These are phyloP conservation scores for Neocallimastix lanati DNA, from an alignment of 192 early-diverging fungal species.

Conservation along the genomic window DNA sequence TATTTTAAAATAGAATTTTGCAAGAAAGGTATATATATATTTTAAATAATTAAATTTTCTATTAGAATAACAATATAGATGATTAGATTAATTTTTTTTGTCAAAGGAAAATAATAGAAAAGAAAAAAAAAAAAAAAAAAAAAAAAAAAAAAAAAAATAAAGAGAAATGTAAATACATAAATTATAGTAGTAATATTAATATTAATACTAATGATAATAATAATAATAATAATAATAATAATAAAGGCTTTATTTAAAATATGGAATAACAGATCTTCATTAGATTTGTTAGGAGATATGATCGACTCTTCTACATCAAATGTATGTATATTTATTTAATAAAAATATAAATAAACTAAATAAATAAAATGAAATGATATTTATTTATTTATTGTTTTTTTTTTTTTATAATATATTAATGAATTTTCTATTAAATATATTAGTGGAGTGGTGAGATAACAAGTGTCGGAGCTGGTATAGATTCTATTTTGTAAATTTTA, in stretches of 20 bases:
- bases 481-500: constrained; percentile 46
- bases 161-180: too few species aligned
- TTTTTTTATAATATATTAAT: constrained; percentile 1
- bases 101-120: too few species aligned
- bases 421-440: constrained; percentile 2
- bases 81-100: too few species aligned
- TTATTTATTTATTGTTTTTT: background rate
- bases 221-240: constrained; percentile 8
- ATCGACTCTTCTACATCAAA: constrained; percentile 17
- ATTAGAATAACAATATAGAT: too few species aligned
- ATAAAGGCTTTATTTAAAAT: constrained; percentile 48
- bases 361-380: too few species aligned
- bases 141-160: too few species aligned
- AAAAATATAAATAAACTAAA: constrained; percentile 27
- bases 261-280: constrained; percentile 56
- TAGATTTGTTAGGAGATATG: constrained; percentile 67
- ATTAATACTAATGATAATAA: too few species aligned
- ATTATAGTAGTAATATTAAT: background rate
- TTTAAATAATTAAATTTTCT: too few species aligned
- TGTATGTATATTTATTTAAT: background rate
- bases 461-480: constrained; percentile 74
- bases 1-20: constrained; percentile 4
- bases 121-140: too few species aligned
- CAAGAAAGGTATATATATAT: constrained; percentile 4
- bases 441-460: constrained; percentile 54